Evolutionary conservation across 1,139 yeast species (phyloP).

Genomic region (Candida mesenterica): DNA sequence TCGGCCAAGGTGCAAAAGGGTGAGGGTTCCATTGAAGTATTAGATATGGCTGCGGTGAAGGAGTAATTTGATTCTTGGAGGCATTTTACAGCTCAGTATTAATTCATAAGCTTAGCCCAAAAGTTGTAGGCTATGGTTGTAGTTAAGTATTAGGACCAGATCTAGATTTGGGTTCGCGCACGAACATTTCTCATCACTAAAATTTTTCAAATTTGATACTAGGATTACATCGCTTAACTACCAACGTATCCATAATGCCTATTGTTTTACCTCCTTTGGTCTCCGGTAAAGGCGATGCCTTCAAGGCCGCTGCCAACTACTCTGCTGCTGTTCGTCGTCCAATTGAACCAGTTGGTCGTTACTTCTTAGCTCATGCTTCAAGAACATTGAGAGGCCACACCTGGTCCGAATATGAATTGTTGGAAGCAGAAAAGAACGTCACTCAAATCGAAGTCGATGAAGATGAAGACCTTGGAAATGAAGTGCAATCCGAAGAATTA

Average conservation of each 20-base stretch:
- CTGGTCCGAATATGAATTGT: constrained; percentile 94
- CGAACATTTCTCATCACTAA: constrained; percentile 6
- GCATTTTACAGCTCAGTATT: neutral
- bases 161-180: no score
- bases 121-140: no score
- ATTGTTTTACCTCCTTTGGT: constrained; percentile 40
- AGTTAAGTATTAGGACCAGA: no score
- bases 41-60: constrained; percentile 84
- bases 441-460: constrained; percentile 63
- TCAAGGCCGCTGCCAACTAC: constrained; percentile 52
- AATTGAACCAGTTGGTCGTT: constrained; percentile 95
- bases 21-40: constrained; percentile 73
- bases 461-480: constrained; percentile 73
- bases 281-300: constrained; percentile 46
- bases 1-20: constrained; percentile 47
- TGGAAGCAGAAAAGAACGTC: constrained; percentile 91
- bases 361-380: constrained; percentile 93
- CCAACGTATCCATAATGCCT: constrained; percentile 22
- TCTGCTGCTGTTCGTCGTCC: constrained; percentile 78
- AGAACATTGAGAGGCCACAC: constrained; percentile 96
- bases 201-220: constrained; percentile 22
- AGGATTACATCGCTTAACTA: no score
- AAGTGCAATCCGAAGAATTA: constrained; percentile 75
- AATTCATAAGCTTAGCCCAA: neutral
- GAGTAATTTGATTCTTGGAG: constrained; percentile 38